Conservation (phyloP, 2,329 filamentous ascomycete genomes). For the Sarocladiaceae sp. region DNA sequence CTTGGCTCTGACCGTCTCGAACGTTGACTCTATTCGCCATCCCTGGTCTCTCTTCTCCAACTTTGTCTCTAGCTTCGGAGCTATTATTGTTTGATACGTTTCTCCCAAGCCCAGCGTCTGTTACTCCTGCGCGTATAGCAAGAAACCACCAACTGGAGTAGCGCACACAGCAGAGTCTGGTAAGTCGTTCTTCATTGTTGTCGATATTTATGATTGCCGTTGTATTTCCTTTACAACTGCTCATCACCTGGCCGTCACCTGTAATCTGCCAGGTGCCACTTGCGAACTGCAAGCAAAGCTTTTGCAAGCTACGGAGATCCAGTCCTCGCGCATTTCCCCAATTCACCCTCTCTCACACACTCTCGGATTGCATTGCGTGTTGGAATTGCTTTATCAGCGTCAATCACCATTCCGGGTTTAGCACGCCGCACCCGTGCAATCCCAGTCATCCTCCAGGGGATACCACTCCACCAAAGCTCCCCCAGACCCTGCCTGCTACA, state of each 20-base stretch:
- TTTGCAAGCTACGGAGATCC: too few relatives aligned
- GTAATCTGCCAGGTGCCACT: too few relatives aligned
- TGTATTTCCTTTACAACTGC: background rate
- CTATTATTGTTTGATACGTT: conserved; percentile 2
- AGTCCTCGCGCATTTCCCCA: too few relatives aligned
- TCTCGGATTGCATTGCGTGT: background rate
- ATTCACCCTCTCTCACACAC: background rate
- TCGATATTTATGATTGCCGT: background rate
- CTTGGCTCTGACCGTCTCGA: conserved; percentile 2
- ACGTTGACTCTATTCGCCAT: background rate
- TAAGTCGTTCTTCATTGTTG: background rate
- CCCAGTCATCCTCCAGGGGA: conserved; percentile 41
- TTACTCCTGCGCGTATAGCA: conserved; percentile 3
- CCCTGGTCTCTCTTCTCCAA: background rate
- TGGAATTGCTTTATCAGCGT: conserved; percentile 32
- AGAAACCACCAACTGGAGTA: too few relatives aligned
- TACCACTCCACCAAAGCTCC: conserved; percentile 33
- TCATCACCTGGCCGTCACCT: background rate
- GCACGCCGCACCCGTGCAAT: conserved; percentile 45
- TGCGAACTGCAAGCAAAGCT: too few relatives aligned
- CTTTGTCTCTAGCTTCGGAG: background rate
- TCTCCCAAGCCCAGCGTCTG: background rate
- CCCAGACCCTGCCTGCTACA: conserved; percentile 41
- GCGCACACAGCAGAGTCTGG: background rate
- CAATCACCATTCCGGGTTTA: conserved; percentile 36